phyloP scores from a whole-genome alignment of 2,329 filamentous ascomycete species.

The Talaromyces sp. region DNA sequence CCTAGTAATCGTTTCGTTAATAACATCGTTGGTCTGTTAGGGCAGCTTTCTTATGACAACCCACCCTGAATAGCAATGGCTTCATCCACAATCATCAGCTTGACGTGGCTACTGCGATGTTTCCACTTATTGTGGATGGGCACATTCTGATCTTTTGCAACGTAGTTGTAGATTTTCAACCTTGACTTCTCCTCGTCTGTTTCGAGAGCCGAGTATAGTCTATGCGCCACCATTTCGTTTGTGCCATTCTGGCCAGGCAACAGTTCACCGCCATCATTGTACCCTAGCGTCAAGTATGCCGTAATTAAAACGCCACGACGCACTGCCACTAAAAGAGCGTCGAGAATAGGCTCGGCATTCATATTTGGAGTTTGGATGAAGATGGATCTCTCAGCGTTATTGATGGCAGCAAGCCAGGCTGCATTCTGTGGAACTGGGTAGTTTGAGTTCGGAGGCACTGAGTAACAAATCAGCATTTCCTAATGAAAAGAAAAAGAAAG shows the following conservation, averaged over 20 bases:
- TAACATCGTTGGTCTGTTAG: neutral
- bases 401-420: conserved; percentile 64
- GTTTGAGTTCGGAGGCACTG: conserved; percentile 54
- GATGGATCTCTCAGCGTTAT: conserved; percentile 58
- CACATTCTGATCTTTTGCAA: conserved; percentile 64
- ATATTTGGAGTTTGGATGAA: conserved; percentile 76
- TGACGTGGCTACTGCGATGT: conserved; percentile 67
- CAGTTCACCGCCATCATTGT: conserved; percentile 72
- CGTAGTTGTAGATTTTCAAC: conserved; percentile 64
- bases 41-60: neutral
- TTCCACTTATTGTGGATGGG: conserved; percentile 64
- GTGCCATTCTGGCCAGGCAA: conserved; percentile 70
- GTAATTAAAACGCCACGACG: conserved; percentile 62
- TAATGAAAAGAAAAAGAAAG: neutral
- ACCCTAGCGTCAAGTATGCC: conserved; percentile 70
- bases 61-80: conserved; percentile 60
- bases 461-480: neutral
- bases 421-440: conserved; percentile 68
- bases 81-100: conserved; percentile 69
- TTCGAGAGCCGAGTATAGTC: conserved; percentile 54
- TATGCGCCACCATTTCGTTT: conserved; percentile 64
- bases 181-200: conserved; percentile 42
- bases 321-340: conserved; percentile 60
- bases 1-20: conserved; percentile 26
- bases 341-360: conserved; percentile 63